Base-by-base conservation (phyloP, 768 basidiomycete genomes). In the Holtermannia corniformis region DNA sequence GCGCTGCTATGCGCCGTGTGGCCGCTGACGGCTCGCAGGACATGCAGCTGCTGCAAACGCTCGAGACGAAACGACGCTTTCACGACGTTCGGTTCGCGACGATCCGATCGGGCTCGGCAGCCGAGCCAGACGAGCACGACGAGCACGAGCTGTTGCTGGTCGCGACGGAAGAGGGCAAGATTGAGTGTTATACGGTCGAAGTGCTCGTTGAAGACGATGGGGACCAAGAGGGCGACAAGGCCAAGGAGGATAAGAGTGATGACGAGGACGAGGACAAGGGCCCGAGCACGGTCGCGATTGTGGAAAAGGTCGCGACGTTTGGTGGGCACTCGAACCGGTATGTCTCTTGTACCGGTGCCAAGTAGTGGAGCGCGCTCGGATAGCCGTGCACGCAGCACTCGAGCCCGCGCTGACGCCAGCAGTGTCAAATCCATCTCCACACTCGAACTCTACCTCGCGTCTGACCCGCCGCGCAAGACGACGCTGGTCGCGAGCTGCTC, bases 281-380 rank as follows among this genome's bases (percentile, higher is more conserved):
- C 7, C 32, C 32, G 10, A 37, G 52, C 3, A 52, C 49, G 12
- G 49, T 50, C 20, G 61, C 56, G 4, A 57, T 56, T 7, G 50
- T 64, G 3, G 62, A 52, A 12, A 51, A 52, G 40, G 50, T 74
- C 1, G 85, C 86, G 1, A 75, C 64, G 5, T 71, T 88, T n/a
- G 74, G 86, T 23, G 93, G 95, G 0, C 93, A 96, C 65, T 73
- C 76, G 13, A 95, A 93, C 72, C 81, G 93, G 93, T 91, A 25
- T 24, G 83, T 66, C 5, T 21, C n/a, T n/a, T n/a, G n/a, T n/a
- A n/a, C 27, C n/a, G 13, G 10, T 44, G 20, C 13, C 20, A 12
- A 14, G 13, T 21, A 10, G 22, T 44, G 11, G 11, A 12, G 43
- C 11, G 10, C 12, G 12, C 13, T 14, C 22, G 43, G 11, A 14